phyloP scores from a whole-genome alignment of 2,329 filamentous ascomycete species.

The Clonostachys byssicola region DNA sequence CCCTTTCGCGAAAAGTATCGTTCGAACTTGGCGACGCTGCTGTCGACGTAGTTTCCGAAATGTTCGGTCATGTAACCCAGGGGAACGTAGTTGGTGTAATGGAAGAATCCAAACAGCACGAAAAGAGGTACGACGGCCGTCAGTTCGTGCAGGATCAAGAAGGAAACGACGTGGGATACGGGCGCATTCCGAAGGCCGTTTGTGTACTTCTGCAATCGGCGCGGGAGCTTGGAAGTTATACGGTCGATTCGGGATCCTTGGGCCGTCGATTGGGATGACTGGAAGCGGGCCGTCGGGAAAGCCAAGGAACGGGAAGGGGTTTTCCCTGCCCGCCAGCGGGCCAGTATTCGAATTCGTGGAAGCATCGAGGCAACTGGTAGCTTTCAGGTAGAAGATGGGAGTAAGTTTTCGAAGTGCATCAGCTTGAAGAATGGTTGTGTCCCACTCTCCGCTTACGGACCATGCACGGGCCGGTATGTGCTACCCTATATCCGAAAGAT shows the following conservation, averaged over 20 bases:
- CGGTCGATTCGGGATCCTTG: slow-evolving; percentile 32
- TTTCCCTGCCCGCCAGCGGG: too few species aligned
- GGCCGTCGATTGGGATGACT: not conserved
- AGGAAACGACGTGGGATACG: slow-evolving; percentile 77
- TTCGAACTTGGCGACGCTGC: slow-evolving; percentile 71
- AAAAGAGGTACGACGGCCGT: slow-evolving; percentile 81
- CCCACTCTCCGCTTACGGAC: too few species aligned
- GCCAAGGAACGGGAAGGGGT: too few species aligned
- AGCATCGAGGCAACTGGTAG: too few species aligned
- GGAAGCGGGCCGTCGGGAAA: not conserved
- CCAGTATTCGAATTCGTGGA: too few species aligned
- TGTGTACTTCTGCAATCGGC: slow-evolving; percentile 65
- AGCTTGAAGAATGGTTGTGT: not conserved
- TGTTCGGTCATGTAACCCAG: slow-evolving; percentile 42
- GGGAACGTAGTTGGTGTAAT: slow-evolving; percentile 75
- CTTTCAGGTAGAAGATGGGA: too few species aligned
- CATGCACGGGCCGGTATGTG: too few species aligned
- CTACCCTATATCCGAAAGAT: too few species aligned
- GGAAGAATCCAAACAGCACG: slow-evolving; percentile 71
- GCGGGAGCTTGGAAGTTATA: slow-evolving; percentile 54
- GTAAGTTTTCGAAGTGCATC: too few species aligned
- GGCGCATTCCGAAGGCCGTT: slow-evolving; percentile 70
- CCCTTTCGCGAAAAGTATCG: slow-evolving; percentile 73
- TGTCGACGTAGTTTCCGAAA: slow-evolving; percentile 46
- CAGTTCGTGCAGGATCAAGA: slow-evolving; percentile 86